Conservation (phyloP, 2,329 filamentous ascomycete species). For the Talaromyces albobiverticillius region DNA sequence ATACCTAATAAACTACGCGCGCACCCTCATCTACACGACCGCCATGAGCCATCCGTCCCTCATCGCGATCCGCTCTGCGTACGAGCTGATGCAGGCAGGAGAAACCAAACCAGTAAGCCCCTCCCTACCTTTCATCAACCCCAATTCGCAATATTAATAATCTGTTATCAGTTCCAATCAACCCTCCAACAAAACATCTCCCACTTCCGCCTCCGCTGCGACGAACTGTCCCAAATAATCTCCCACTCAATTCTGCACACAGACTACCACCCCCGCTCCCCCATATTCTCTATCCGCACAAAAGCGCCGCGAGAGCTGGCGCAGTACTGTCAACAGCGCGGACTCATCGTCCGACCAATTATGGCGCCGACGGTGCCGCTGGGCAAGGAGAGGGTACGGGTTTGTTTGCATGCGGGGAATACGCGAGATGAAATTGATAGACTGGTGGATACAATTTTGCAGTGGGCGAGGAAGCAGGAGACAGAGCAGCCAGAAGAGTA, state of each 20-base stretch:
- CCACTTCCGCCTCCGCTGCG: constrained; percentile 46
- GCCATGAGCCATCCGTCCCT: constrained; percentile 63
- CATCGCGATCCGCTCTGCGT: constrained; percentile 57
- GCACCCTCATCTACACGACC: constrained; percentile 73
- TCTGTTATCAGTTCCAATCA: constrained; percentile 12
- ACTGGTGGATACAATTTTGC: constrained; percentile 48
- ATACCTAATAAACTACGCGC: constrained; percentile 73
- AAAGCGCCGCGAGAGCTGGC: constrained; percentile 58
- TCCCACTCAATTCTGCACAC: constrained; percentile 35
- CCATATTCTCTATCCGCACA: constrained; percentile 64
- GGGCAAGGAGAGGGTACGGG: constrained; percentile 61
- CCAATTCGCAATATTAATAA: too few species aligned
- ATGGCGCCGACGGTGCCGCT: constrained; percentile 66
- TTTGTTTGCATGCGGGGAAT: constrained; percentile 69
- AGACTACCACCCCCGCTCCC: constrained; percentile 51
- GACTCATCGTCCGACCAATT: constrained; percentile 63
- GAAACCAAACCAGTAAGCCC: constrained; percentile 48
- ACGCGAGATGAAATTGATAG: constrained; percentile 55
- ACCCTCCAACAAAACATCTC: constrained; percentile 46
- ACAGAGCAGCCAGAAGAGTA: too few species aligned
- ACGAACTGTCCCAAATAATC: constrained; percentile 28
- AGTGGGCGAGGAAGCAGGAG: too few species aligned
- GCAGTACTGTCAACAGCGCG: constrained; percentile 55
- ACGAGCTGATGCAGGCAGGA: constrained; percentile 55
- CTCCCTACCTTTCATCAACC: constrained; percentile 19